Conservation (phyloP, 352 stramenopile species). For the Globisporangium polare region DNA sequence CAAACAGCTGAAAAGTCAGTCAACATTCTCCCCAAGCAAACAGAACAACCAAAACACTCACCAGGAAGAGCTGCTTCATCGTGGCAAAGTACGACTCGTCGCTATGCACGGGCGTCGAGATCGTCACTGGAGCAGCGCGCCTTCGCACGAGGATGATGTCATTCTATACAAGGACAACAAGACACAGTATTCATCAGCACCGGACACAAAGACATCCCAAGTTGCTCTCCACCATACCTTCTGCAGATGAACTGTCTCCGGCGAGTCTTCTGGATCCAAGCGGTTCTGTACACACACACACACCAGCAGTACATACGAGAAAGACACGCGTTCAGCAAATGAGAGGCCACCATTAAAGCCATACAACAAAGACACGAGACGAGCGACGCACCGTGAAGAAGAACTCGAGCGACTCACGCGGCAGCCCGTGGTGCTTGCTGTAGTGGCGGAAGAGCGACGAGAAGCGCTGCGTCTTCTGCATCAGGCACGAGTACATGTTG, state of each 20-base stretch:
- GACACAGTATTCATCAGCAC: slow-evolving; percentile 8
- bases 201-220: neutral
- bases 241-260: slow-evolving; percentile 81
- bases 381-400: slow-evolving; percentile 88
- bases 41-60: slow-evolving; percentile 15
- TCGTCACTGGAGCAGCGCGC: slow-evolving; percentile 30
- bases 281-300: slow-evolving; percentile 48
- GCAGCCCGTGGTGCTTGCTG: slow-evolving; percentile 97
- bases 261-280: slow-evolving; percentile 75
- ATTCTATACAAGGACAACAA: slow-evolving; percentile 37
- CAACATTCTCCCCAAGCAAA: neutral
- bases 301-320: neutral
- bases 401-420: slow-evolving; percentile 96
- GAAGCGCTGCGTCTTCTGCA: slow-evolving; percentile 98
- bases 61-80: slow-evolving; percentile 72
- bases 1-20: neutral
- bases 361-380: neutral
- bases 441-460: slow-evolving; percentile 98
- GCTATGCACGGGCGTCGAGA: slow-evolving; percentile 44
- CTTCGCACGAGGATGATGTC: slow-evolving; percentile 82
- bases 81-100: slow-evolving; percentile 75
- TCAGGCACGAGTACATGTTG: slow-evolving; percentile 94
- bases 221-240: slow-evolving; percentile 35
- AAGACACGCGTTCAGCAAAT: neutral
- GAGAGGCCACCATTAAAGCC: neutral